Conservation (phyloP, 192 early-diverging fungal species). For the Backusella macrospora region DNA sequence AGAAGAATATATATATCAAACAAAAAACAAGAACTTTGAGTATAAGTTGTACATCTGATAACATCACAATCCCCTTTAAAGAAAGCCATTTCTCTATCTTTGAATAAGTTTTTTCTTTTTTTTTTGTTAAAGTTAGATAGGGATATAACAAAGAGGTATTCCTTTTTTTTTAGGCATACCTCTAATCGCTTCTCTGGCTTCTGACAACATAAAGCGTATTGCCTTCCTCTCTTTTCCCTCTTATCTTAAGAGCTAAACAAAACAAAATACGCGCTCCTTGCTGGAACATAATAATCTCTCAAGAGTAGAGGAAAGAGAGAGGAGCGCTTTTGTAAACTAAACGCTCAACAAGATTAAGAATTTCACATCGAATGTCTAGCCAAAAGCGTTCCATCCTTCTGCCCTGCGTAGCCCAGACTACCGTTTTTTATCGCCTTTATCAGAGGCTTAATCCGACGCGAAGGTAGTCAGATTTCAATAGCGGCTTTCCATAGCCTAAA, state of each 20-base stretch:
- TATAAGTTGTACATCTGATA: conserved; percentile 10
- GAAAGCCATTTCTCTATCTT: neutral
- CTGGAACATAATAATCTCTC: neutral
- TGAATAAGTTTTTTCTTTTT: neutral
- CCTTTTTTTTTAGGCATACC: neutral
- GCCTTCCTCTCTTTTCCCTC: neutral
- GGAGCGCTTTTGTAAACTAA: conserved; percentile 11
- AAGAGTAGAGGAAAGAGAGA: conserved; percentile 1
- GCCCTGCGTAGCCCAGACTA: neutral
- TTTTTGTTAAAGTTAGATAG: neutral
- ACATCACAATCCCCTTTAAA: neutral
- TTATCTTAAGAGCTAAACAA: neutral
- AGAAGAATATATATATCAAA: neutral
- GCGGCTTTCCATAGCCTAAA: conserved; percentile 8
- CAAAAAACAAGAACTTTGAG: conserved; percentile 5
- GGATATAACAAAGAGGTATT: neutral
- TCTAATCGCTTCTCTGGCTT: neutral
- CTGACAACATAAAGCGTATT: neutral
- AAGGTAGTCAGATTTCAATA: neutral
- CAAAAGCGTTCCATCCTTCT: conserved; percentile 17
- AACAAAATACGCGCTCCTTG: neutral
- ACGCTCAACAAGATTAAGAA: conserved; percentile 9
- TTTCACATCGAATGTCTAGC: conserved; percentile 2
- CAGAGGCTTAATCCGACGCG: neutral
- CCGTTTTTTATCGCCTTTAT: neutral